Percentiles rank a stretch among this genome's conserved stretches.
Evolutionary conservation across 1,284 basidiomycete species (phyloP).

Genomic region (Puccinia horiana): DNA sequence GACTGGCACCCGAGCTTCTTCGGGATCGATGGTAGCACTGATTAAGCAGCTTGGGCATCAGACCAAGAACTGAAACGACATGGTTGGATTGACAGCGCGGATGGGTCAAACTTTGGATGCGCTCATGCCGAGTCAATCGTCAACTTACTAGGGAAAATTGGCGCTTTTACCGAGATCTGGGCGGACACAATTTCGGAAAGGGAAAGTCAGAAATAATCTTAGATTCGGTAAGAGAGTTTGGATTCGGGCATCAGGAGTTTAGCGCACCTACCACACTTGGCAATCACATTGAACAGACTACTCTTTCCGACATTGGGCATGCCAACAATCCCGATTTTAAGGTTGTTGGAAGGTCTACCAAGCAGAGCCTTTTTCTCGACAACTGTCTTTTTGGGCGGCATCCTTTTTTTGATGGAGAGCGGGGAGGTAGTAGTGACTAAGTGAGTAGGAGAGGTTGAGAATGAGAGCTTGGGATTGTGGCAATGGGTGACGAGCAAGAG

Average conservation of each 20-base stretch:
- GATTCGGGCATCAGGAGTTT: neutral
- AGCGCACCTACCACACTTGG: slow-evolving; percentile 71
- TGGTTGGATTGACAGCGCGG: slow-evolving; percentile 20
- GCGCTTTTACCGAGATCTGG: slow-evolving; percentile 92
- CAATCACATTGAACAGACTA: slow-evolving; percentile 74
- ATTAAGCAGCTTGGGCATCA: slow-evolving; percentile 25
- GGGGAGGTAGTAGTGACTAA: neutral
- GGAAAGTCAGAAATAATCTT: neutral
- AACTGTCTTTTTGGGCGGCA: slow-evolving; percentile 77
- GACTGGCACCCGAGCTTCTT: slow-evolving; percentile 92
- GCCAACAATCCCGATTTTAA: slow-evolving; percentile 94
- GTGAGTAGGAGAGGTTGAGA: slow-evolving; percentile 6
- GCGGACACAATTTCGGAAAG: too few species aligned
- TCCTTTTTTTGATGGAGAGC: slow-evolving; percentile 61
- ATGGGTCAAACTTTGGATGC: slow-evolving; percentile 45
- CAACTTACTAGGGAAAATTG: slow-evolving; percentile 87
- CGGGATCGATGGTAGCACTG: slow-evolving; percentile 64
- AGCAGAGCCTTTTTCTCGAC: slow-evolving; percentile 81
- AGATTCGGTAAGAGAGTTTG: neutral
- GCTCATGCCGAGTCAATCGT: slow-evolving; percentile 33
- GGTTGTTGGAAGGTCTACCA: slow-evolving; percentile 87
- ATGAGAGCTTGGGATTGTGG: neutral
- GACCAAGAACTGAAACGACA: slow-evolving; percentile 20
- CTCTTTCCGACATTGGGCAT: slow-evolving; percentile 75
- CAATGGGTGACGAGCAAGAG: neutral